Evolutionary conservation across 2,329 filamentous ascomycete genomes (phyloP).

Genomic region (Pseudomassariella vexata): DNA sequence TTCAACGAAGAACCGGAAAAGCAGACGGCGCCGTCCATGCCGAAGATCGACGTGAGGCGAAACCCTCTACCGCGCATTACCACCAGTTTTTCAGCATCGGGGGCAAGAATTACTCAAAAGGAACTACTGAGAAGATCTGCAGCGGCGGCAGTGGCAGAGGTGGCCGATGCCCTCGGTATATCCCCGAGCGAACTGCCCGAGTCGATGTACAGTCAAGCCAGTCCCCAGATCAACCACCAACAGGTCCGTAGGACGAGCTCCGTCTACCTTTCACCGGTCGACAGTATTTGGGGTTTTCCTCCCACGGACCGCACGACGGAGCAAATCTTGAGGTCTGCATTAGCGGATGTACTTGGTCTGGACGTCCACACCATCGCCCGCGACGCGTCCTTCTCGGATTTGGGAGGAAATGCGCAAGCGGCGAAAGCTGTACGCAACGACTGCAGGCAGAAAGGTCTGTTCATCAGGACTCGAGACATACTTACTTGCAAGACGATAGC

Average conservation of each 20-base stretch:
- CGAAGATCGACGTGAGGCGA: conserved; percentile 5
- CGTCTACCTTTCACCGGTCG: conserved; percentile 15
- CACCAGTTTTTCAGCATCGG: conserved; percentile 11
- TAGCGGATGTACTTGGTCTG: conserved; percentile 31
- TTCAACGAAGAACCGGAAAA: conserved; percentile 4
- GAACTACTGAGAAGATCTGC: conserved; percentile 14
- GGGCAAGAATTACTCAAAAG: conserved; percentile 10
- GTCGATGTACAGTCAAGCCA: too few species aligned
- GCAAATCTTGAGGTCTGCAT: conserved; percentile 25
- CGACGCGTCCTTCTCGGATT: conserved; percentile 37
- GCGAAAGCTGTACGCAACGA: conserved; percentile 25
- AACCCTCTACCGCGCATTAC: conserved; percentile 13
- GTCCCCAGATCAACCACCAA: too few species aligned
- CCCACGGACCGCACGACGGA: conserved; percentile 12
- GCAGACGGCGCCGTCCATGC: not conserved
- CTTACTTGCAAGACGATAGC: conserved; percentile 36
- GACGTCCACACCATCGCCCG: conserved; percentile 24
- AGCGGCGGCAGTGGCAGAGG: conserved; percentile 15
- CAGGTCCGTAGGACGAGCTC: conserved; percentile 15
- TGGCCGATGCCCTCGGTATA: conserved; percentile 22
- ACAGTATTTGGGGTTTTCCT: conserved; percentile 9
- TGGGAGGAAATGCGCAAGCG: conserved; percentile 33
- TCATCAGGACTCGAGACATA: conserved; percentile 32
- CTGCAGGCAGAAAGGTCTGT: conserved; percentile 30
- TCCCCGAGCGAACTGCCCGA: conserved; percentile 20